These are phyloP conservation scores for Trichoderma atrobrunneum DNA, from an alignment of 2,329 filamentous ascomycete genomes.

Conservation along the genomic window DNA sequence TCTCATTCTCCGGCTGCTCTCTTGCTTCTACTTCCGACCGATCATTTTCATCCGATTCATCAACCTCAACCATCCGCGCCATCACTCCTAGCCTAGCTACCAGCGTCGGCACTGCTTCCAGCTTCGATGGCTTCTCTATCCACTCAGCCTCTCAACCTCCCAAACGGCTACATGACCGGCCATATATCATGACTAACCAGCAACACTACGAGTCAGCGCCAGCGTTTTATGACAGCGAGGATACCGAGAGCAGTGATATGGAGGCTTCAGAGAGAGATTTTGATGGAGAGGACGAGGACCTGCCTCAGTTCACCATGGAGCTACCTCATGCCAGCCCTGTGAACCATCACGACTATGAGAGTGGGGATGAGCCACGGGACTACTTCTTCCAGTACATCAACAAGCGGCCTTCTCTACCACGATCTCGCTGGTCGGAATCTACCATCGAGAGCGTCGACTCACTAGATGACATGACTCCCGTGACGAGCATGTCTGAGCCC, in stretches of 20 bases:
- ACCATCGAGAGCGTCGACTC: conserved; percentile 35
- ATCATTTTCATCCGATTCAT: conserved; percentile 33
- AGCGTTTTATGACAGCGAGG: conserved; percentile 32
- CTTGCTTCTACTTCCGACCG: conserved; percentile 34
- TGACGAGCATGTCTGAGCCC: conserved; percentile 6
- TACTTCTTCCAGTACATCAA: conserved; percentile 35
- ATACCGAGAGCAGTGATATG: conserved; percentile 27
- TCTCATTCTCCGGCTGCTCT: conserved; percentile 41
- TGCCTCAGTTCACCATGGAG: conserved; percentile 27
- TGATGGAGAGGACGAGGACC: conserved; percentile 3
- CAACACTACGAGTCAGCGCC: conserved; percentile 25
- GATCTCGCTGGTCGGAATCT: conserved; percentile 44
- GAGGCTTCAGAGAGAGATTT: conserved; percentile 26
- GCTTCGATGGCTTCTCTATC: conserved; percentile 35
- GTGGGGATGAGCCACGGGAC: conserved; percentile 30
- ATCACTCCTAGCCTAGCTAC: conserved; percentile 24
- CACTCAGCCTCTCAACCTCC: conserved; percentile 39
- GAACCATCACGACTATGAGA: conserved; percentile 25
- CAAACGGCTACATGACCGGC: conserved; percentile 37
- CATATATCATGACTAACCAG: conserved; percentile 29
- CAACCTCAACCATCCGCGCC: conserved; percentile 30
- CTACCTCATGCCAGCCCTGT: conserved; percentile 31
- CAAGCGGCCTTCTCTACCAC: conserved; percentile 32
- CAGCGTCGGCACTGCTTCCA: conserved; percentile 27
- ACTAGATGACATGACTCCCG: conserved; percentile 26